These are phyloP conservation scores for Trichoderma koningii DNA, from an alignment of 2,329 filamentous ascomycete species.

Conservation along the genomic window DNA sequence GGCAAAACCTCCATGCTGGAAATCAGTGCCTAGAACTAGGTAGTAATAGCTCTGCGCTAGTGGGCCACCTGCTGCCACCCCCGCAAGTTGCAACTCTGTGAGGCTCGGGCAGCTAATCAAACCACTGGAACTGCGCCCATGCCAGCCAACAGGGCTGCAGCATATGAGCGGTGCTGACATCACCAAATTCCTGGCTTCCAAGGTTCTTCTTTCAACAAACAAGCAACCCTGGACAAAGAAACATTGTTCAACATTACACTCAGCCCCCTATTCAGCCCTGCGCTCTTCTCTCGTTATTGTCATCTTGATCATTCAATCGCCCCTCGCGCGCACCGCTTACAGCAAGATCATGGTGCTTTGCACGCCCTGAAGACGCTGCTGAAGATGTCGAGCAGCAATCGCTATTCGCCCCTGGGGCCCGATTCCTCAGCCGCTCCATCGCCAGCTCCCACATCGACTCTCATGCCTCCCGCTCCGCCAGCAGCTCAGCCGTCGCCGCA, in stretches of 20 bases:
- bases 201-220: background rate
- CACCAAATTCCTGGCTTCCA: background rate
- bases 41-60: constrained; percentile 17
- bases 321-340: background rate
- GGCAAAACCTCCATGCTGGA: background rate
- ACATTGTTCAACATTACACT: no score
- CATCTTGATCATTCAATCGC: background rate
- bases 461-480: background rate
- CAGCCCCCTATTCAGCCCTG: background rate
- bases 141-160: background rate
- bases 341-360: constrained; percentile 22
- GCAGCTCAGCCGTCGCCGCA: background rate
- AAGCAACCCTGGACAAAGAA: constrained; percentile 21
- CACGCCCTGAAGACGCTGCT: constrained; percentile 14
- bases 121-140: background rate
- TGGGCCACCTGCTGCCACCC: constrained; percentile 6
- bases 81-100: background rate
- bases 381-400: constrained; percentile 36
- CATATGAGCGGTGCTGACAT: constrained; percentile 19
- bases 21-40: no score
- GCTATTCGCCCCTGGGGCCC: constrained; percentile 35
- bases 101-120: background rate
- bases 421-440: constrained; percentile 21
- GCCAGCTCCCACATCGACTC: constrained; percentile 21
- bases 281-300: background rate